Conservation (phyloP, 352 stramenopile genomes). For the Salisapilia sapeloensis region DNA sequence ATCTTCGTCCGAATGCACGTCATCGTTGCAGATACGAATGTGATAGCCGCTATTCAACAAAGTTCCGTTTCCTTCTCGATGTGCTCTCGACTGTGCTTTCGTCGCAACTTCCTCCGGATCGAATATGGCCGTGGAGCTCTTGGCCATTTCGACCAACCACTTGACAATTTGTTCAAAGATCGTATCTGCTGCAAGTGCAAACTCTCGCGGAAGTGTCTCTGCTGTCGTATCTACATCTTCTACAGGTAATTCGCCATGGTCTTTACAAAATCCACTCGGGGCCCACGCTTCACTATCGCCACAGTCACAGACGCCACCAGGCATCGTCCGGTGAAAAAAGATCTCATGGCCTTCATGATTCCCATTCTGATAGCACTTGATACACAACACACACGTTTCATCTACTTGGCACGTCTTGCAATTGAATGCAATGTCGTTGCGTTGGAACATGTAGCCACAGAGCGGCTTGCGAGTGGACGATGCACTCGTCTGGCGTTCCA, state of each 20-base stretch:
- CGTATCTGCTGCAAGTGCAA: constrained; percentile 33
- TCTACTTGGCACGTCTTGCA: constrained; percentile 97
- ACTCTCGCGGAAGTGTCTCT: constrained; percentile 13
- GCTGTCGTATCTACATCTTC: constrained; percentile 3
- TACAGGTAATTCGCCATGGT: constrained; percentile 52
- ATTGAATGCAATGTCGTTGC: constrained; percentile 97
- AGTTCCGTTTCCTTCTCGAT: constrained; percentile 3
- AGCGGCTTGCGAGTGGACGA: no score
- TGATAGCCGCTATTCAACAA: constrained; percentile 55
- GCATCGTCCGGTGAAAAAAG: constrained; percentile 65
- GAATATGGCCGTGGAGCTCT: constrained; percentile 52
- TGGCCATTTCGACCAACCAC: constrained; percentile 59
- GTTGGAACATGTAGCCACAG: constrained; percentile 94
- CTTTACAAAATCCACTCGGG: constrained; percentile 85
- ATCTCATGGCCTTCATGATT: constrained; percentile 92
- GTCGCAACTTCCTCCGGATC: constrained; percentile 24
- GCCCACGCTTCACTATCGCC: constrained; percentile 96
- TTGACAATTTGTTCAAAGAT: constrained; percentile 58
- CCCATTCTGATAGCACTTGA: constrained; percentile 89
- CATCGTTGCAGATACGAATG: constrained; percentile 94
- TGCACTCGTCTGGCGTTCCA: no score
- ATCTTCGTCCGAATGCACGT: constrained; percentile 97
- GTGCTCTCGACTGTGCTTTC: constrained; percentile 2
- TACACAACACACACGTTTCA: constrained; percentile 94
- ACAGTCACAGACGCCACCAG: constrained; percentile 94